phyloP scores from a whole-genome alignment of 768 basidiomycete genomes.

The Pisolithus orientalis region DNA sequence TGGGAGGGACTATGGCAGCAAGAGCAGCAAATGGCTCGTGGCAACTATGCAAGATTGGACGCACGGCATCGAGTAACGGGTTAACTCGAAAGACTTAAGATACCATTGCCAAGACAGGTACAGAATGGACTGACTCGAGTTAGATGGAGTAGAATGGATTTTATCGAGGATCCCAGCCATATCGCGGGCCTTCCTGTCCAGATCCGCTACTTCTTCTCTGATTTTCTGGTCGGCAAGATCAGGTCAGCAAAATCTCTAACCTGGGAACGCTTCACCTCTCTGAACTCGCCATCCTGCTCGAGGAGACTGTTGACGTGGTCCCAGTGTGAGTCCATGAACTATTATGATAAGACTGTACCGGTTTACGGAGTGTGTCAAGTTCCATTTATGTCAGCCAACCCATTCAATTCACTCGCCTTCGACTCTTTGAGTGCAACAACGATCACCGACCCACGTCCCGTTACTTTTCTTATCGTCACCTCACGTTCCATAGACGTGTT shows the following conservation, averaged over 20 bases:
- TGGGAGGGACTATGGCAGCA: constrained; percentile 55
- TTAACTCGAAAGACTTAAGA: constrained; percentile 41
- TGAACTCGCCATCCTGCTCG: constrained; percentile 55
- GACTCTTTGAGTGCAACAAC: no score
- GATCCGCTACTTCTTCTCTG: constrained; percentile 64
- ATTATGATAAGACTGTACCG: no score
- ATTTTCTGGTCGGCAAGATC: constrained; percentile 52
- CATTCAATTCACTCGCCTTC: not conserved
- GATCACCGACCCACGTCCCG: no score
- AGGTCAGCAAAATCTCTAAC: constrained; percentile 1
- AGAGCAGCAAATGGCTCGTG: constrained; percentile 43
- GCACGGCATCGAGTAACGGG: constrained; percentile 48
- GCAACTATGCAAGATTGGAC: constrained; percentile 51
- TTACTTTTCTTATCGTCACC: not conserved
- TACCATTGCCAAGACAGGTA: constrained; percentile 8
- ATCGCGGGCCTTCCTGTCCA: constrained; percentile 69
- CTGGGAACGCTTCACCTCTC: constrained; percentile 44
- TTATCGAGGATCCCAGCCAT: constrained; percentile 75
- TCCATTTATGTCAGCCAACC: not conserved
- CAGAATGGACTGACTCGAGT: constrained; percentile 41
- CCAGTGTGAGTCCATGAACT: constrained; percentile 48
- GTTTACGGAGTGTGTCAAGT: not conserved
- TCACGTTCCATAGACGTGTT: not conserved
- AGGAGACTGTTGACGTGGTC: constrained; percentile 53
- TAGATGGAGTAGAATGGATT: constrained; percentile 66